phyloP scores from a whole-genome alignment of 192 early-diverging fungal genomes.

The Gamsiella multidivaricata region DNA sequence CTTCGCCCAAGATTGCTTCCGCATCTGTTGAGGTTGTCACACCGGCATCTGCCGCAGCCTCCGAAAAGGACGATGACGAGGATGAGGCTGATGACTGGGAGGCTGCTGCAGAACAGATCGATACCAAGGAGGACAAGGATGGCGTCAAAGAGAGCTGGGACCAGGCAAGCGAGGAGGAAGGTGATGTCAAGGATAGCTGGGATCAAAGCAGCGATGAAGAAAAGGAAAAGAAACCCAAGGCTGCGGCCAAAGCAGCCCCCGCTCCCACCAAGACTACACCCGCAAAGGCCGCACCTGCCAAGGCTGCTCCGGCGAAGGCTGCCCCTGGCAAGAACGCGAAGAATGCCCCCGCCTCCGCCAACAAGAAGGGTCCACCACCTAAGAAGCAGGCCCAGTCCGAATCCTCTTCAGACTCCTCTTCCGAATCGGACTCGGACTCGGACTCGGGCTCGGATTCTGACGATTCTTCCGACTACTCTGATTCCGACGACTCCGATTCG shows the following conservation, averaged over 20 bases:
- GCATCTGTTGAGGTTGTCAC: slow-evolving; percentile 44
- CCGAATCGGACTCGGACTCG: slow-evolving; percentile 28
- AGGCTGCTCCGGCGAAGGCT: slow-evolving; percentile 41
- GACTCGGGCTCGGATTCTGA: slow-evolving; percentile 61
- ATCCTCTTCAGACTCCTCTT: too few species aligned
- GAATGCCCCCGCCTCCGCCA: slow-evolving; percentile 24
- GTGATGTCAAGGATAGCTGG: slow-evolving; percentile 71
- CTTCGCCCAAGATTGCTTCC: slow-evolving; percentile 47
- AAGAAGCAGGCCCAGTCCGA: slow-evolving; percentile 39
- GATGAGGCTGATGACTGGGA: slow-evolving; percentile 49
- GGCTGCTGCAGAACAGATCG: slow-evolving; percentile 60
- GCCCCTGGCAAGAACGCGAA: slow-evolving; percentile 39
- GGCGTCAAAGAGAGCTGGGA: slow-evolving; percentile 71
- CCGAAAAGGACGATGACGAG: slow-evolving; percentile 62
- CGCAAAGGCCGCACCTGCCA: slow-evolving; percentile 46
- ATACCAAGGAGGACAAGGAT: slow-evolving; percentile 56
- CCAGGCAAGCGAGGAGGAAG: slow-evolving; percentile 58
- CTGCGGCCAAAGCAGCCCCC: slow-evolving; percentile 18
- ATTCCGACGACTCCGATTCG: slow-evolving; percentile 61
- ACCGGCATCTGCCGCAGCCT: slow-evolving; percentile 54
- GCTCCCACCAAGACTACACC: slow-evolving; percentile 44
- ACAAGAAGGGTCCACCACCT: slow-evolving; percentile 52
- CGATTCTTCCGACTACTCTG: slow-evolving; percentile 59
- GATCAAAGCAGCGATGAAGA: slow-evolving; percentile 55
- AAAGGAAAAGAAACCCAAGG: slow-evolving; percentile 46